Base-by-base conservation (phyloP, 1,284 basidiomycete genomes). In the Meira nashicola region DNA sequence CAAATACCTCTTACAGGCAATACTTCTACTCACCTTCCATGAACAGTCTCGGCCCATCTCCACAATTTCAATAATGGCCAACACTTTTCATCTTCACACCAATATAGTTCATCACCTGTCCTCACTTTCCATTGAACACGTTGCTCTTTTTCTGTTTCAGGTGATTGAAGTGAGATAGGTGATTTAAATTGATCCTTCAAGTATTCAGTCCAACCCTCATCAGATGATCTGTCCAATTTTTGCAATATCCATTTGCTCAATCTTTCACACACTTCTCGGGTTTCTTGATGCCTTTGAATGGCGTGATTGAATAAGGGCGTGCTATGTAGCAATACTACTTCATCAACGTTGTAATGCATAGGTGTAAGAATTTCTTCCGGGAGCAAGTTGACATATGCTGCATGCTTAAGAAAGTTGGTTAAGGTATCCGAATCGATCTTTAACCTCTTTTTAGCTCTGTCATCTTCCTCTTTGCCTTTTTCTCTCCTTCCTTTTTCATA, bases 11-110 rank as follows among this genome's bases (percentile, higher is more conserved):
- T 40, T n/a, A n/a, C 39, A 57, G 6, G 8, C 28, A 44, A 17
- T n/a, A n/a, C n/a, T n/a, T n/a, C 11, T 28, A 53, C 57, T 58
- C 57, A 58, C 57, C 57, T 60, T 15, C 47, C 48, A 33, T 65
- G 68, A 0, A 58, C 61, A 4, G 59, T 64, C 33, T 70, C 65
- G 1, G 73, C 66, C 74, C 72, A 74, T 19, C 62, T 51, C 67
- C 70, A 76, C 1, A 65, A 49, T 21, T 58, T 52, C 0, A 66
- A 33, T 25, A 37, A 37, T 37, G 23, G 12, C 38, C 58, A 63
- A 6, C 19, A 15, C 47, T 57, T 57, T 6, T 47, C 54, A 7
- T 59, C 63, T 3, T 25, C 14, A 8, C 50, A 12, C 58, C 59
- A 58, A 15, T 52, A 12, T 2, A 23, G n/a, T 25, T 57, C 59